Base-by-base conservation (phyloP, 176 grass and related monocot species). In the Phoenix dactylifera region DNA sequence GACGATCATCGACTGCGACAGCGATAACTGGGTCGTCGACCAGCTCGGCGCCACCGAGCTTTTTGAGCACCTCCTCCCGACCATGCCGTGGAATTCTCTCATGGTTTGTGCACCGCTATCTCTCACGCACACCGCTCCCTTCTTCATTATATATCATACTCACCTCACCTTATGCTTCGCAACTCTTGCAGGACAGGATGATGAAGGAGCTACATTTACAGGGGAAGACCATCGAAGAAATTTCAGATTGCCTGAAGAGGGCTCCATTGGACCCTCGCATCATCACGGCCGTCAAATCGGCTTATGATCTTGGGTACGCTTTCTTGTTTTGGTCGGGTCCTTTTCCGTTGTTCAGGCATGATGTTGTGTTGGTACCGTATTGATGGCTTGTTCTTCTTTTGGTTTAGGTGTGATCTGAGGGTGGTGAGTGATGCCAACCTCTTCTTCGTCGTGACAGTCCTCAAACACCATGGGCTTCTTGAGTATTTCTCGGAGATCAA, bases 1-100 rank as follows among this genome's bases (percentile, higher is more conserved):
- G 82, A 95, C 89, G 1, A 95, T 95, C 78, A 86, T 95, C 54
- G 85, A 83, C 77, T 80, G 87, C 52, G 89, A 95, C 82, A 95
- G 85, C 80, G 85, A 95, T 77, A 86, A 83, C 74, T 89, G 85
- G 85, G 85, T 95, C 0, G 69, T 89, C 4, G 79, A 86, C 69
- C 51, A 2, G 28, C 77, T 95, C 1, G 90, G 82, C 60, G 62
- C 65, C 54, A 81, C 85, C 18, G 82, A 89, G 10, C 60, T 29
- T 6, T 95, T 95, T 70, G 85, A 95, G 15, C 74, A 77, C 19
- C 90, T 95, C n/a, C 86, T 86, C 6, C 82, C 82, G n/a, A 83
- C 86, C 49, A 89, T 95, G 90, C 79, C 85, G 1, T 95, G 82
- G 85, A 95, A 89, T 63, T 51, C 76, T 18, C 85, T 95, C 73